Base-by-base conservation (phyloP, 805 yeast species). In the Ogataea kodamae region DNA sequence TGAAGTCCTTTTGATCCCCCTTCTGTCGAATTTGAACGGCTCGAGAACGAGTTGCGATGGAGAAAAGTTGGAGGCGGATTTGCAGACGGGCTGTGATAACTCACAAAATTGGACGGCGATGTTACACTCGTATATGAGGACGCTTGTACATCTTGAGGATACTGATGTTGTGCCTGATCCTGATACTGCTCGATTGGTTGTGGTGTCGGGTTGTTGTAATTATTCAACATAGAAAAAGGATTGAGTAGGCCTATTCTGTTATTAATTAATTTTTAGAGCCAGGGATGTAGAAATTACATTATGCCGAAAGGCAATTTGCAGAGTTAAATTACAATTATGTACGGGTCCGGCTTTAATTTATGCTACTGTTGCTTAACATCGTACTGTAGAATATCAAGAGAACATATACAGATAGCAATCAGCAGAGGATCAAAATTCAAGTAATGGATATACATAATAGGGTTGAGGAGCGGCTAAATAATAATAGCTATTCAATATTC, bases 1-100 rank as follows among this genome's bases (percentile, higher is more conserved):
- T 17, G 32, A 6, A 22, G 6, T 5, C 28, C 30, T 24, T 25
- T 22, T n/a, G 27, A 19, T 9, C 22, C 18, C 5, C 48, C 48
- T 17, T 51, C 57, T 12, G 50, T 34, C 5, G 57, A 54, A 13
- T 48, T 50, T 3, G 57, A 46, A 22, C 57, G 38, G 10, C 57
- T 45, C 30, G 49, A 43, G 18, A 48, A 45, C 18, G 59, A 54
- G 31, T 47, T 49, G 30, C 47, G 36, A 23, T 50, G 56, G 27
- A 41, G 29, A 11, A 50, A 42, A 7, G 54, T 30, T 3, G 48
- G 49, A 11, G 59, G 58, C 15, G 62, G 59, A 29, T 54, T 45
- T 13, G 58, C 56, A 16, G 58, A 46, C 25, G 65, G 52, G 52
- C 59, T 40, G 60, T 64, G 36, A 19, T 52, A 53, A 24, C 50